Conservation (phyloP, 139 green algal species). For the Chlamydomonas schloesseri region DNA sequence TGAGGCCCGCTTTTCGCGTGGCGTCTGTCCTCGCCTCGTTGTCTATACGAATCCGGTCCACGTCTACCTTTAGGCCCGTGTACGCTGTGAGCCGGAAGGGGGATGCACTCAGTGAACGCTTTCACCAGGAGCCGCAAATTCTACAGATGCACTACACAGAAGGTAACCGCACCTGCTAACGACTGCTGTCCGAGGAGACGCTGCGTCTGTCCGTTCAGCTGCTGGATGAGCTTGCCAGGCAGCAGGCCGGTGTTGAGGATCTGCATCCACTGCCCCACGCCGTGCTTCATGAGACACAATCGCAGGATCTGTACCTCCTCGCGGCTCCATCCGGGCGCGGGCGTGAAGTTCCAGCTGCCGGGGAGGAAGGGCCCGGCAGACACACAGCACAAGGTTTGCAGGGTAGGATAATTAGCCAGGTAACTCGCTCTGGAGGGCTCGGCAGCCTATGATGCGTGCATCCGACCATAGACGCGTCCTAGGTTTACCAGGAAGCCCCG, state of each 20-base stretch:
- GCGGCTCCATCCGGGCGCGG: constrained; percentile 89
- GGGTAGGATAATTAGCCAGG: no score
- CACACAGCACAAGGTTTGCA: no score
- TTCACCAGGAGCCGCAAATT: no score
- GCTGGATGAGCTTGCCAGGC: constrained; percentile 91
- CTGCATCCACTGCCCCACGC: constrained; percentile 87
- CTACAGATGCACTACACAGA: no score
- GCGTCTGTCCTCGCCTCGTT: constrained; percentile 75
- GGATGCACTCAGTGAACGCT: no score
- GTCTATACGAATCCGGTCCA: constrained; percentile 84
- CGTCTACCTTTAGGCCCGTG: constrained; percentile 79
- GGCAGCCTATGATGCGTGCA: background rate
- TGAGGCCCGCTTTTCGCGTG: constrained; percentile 84
- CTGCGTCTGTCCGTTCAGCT: constrained; percentile 92
- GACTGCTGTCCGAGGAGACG: constrained; percentile 91
- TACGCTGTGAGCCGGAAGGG: constrained; percentile 58
- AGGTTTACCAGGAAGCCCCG: background rate
- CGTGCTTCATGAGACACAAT: constrained; percentile 89
- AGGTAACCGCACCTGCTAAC: no score
- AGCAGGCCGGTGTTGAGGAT: constrained; percentile 88
- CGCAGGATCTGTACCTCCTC: constrained; percentile 86
- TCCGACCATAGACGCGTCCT: background rate
- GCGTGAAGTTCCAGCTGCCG: constrained; percentile 96
- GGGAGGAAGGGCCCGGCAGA: background rate
- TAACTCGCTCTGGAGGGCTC: background rate